A percentile compares a stretch with the other conserved stretches of the same genome.
phyloP scores from a whole-genome alignment of 495 filamentous ascomycete genomes.

The Aspergillus olivimuriae region DNA sequence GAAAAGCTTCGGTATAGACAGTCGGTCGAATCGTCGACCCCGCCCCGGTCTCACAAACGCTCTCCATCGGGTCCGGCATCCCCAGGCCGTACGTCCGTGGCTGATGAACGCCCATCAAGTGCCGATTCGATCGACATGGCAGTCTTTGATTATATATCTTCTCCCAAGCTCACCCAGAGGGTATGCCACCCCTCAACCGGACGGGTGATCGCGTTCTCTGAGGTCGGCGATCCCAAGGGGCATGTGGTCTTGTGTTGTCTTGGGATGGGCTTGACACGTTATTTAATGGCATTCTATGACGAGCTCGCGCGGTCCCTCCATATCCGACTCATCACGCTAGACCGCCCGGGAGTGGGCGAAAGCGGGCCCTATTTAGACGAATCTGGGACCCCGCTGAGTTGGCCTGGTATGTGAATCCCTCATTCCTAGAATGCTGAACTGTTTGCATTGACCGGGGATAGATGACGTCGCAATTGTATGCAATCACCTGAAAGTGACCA shows the following conservation, averaged over 20 bases:
- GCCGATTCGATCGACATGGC: constrained; percentile 84
- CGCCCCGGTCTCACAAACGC: constrained; percentile 34
- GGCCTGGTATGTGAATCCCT: constrained; percentile 68
- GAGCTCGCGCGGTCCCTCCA: constrained; percentile 86
- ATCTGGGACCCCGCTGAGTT: constrained; percentile 79
- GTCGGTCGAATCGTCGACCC: constrained; percentile 31
- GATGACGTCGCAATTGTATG: constrained; percentile 97
- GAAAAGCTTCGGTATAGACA: constrained; percentile 31
- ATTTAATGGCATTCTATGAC: constrained; percentile 96
- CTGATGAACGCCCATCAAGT: constrained; percentile 57
- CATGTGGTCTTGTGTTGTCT: constrained; percentile 95
- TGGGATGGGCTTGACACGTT: constrained; percentile 94
- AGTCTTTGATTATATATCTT: constrained; percentile 77
- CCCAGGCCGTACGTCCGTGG: constrained; percentile 22
- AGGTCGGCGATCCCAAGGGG: constrained; percentile 89
- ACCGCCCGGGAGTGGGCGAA: constrained; percentile 90
- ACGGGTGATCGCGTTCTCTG: constrained; percentile 88
- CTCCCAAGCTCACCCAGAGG: constrained; percentile 79
- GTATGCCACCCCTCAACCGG: constrained; percentile 79
- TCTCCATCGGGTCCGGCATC: constrained; percentile 32
- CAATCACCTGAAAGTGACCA: constrained; percentile 84
- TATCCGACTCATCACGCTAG: constrained; percentile 84
- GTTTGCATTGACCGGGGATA: constrained; percentile 24
- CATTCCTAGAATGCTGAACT: not conserved
- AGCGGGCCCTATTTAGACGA: constrained; percentile 78